Evolutionary conservation across 768 basidiomycete genomes (phyloP).

Genomic region (Sutorius australiensis): DNA sequence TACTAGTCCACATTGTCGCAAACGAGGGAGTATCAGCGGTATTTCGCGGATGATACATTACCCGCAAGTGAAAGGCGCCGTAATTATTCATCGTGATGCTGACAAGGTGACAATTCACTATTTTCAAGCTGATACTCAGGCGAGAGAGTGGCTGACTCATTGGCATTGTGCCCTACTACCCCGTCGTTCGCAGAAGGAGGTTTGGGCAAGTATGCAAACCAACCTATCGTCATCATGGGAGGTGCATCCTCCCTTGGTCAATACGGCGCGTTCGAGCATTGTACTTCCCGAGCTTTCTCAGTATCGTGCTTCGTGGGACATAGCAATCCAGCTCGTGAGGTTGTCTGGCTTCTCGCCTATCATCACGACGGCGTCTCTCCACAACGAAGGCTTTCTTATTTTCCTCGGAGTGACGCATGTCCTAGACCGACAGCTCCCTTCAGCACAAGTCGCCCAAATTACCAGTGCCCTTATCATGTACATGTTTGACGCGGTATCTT

Average conservation of each 20-base stretch:
- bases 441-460: constrained; percentile 5
- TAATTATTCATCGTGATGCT: background rate
- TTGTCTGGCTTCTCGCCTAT: constrained; percentile 35
- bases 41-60: too few relatives aligned
- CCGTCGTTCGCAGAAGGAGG: constrained; percentile 32
- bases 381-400: constrained; percentile 28
- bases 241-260: constrained; percentile 38
- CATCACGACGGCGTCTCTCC: constrained; percentile 36
- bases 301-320: background rate
- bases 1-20: background rate
- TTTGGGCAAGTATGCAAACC: constrained; percentile 28
- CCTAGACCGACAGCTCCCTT: constrained; percentile 29
- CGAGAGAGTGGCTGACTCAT: background rate
- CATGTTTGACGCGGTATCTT: constrained; percentile 32
- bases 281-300: background rate
- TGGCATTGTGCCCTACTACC: background rate
- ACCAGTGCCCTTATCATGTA: constrained; percentile 4
- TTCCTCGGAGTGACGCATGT: constrained; percentile 37
- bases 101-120: background rate
- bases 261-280: constrained; percentile 21
- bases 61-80: background rate
- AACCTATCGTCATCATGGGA: constrained; percentile 35
- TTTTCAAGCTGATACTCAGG: background rate
- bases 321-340: constrained; percentile 33
- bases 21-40: background rate